Evolutionary conservation across 2,329 filamentous ascomycete genomes (phyloP).

Genomic region (Paecilomyces niveus): DNA sequence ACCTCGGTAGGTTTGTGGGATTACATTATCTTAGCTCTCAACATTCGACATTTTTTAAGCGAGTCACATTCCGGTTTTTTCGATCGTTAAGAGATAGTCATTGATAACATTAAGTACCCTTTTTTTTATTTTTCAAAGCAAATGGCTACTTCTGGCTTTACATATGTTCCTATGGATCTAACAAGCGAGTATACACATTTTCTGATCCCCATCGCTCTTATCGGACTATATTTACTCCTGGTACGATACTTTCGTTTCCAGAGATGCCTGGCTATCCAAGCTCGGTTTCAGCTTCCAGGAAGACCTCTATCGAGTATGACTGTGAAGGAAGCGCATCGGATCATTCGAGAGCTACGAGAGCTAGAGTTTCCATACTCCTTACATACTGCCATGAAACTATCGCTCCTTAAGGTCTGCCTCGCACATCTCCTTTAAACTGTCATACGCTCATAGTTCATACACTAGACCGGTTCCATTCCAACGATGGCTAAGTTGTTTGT

Average conservation of each 20-base stretch:
- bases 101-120: too few species aligned
- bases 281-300: background rate
- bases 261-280: background rate
- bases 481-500: conserved; percentile 41
- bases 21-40: conserved; percentile 17
- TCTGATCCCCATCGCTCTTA: background rate
- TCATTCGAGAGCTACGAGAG: conserved; percentile 18
- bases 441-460: background rate
- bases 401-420: conserved; percentile 13
- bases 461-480: conserved; percentile 41
- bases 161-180: background rate
- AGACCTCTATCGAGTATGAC: conserved; percentile 22
- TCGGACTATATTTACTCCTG: background rate
- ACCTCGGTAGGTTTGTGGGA: conserved; percentile 35
- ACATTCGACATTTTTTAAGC: background rate
- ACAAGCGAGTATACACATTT: background rate
- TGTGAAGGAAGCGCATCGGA: conserved; percentile 14
- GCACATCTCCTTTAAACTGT: background rate
- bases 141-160: background rate
- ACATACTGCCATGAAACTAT: conserved; percentile 16
- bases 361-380: conserved; percentile 21
- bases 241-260: background rate
- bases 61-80: conserved; percentile 1
- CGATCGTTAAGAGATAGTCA: background rate
- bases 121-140: background rate